Evolutionary conservation across 2,329 filamentous ascomycete species (phyloP), one percentile per base, ranked within the genome.

Genomic region (Trichophyton benhamiae): DNA sequence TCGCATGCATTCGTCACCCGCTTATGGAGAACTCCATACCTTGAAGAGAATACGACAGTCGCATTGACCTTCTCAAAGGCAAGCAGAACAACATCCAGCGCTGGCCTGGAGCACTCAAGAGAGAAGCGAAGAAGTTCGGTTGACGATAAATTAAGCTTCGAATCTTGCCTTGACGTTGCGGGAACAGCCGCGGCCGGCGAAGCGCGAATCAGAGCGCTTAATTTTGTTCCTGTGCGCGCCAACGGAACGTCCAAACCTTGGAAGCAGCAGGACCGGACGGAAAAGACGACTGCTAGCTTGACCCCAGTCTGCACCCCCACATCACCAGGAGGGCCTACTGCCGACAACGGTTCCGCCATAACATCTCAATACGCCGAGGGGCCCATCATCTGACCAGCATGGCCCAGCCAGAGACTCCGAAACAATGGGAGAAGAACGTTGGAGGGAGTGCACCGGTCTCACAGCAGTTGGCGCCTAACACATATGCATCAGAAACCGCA

Each of bases 171-270:
- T 36, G 49, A n/a, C 15, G 52, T 55, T 55, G 27, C 52, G 52
- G 48, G 52, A 55, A 33, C 27, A 55, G 27, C 52, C 52, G 52
- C 52, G 13, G 30, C 3, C 52, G 4, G 27, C 52, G 52, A 55
- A 55, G 52, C 52, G 52, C 52, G 52, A 55, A 55, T 55, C 52
- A 55, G 25, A 36, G 52, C 52, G 52, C 52, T 20, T 55, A 55
- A 36, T 17, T 55, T n/a, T 36, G 11, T 13, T 15, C 13, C 11
- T 25, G 5, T 9, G 30, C 52, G 27, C 49, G 11, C 9, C 49
- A 27, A 55, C n/a, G 27, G 52, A 36, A 55, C 25, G n/a, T 36
- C 30, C 27, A 30, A 36, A 55, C 30, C 25, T 38, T 38, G 33
- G 33, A 52, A 38, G 25, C 33, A 38, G 11, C 33, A 38, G 9